phyloP scores from a whole-genome alignment of 305 asterid species.

The Fraxinus dipetala region DNA sequence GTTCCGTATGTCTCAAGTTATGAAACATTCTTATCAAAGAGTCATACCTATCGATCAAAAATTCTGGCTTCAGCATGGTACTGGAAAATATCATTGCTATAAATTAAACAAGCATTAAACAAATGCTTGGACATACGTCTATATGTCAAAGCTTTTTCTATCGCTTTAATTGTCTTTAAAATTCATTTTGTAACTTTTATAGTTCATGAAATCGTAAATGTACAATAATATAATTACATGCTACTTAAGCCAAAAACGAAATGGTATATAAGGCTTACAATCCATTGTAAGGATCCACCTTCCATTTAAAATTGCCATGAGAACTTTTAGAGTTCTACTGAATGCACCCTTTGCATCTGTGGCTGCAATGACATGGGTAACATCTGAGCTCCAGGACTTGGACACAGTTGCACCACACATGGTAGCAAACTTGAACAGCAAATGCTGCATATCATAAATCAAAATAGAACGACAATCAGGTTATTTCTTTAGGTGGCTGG shows the following conservation, averaged over 20 bases:
- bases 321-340: slow-evolving; percentile 78
- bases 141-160: neutral
- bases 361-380: slow-evolving; percentile 83
- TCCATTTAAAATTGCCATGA: slow-evolving; percentile 84
- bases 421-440: slow-evolving; percentile 52
- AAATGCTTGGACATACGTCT: neutral
- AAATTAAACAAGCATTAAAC: neutral
- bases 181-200: neutral
- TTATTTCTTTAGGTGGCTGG: neutral
- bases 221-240: neutral
- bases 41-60: neutral
- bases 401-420: slow-evolving; percentile 60
- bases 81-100: neutral
- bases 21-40: neutral
- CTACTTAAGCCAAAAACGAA: slow-evolving; percentile 5
- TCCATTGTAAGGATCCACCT: slow-evolving; percentile 76
- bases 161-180: neutral
- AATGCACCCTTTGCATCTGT: slow-evolving; percentile 79
- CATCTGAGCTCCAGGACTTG: slow-evolving; percentile 70
- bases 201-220: neutral
- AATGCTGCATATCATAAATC: slow-evolving; percentile 39
- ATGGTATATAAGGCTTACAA: slow-evolving; percentile 50
- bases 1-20: neutral
- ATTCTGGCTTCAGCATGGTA: neutral
- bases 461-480: slow-evolving; percentile 24